Percentiles rank a stretch among this genome's conserved stretches.
These are phyloP conservation scores for Leccinum disarticulatum DNA, from an alignment of 768 basidiomycete genomes.

Conservation along the genomic window DNA sequence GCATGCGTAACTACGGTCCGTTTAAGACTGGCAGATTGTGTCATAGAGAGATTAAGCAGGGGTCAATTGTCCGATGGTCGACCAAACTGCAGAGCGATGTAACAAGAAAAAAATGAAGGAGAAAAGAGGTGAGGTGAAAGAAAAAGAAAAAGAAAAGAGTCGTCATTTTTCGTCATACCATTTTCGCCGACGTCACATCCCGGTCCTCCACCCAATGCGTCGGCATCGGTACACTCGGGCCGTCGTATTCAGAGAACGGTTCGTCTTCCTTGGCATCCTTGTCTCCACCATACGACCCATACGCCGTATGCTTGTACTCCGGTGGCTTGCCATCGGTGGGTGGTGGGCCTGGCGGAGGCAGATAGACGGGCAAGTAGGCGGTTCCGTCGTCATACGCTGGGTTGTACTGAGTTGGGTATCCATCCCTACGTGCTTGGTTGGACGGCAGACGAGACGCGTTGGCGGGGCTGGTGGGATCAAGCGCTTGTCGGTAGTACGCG, in stretches of 20 bases:
- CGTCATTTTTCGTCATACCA: neutral
- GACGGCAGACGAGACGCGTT: slow-evolving; percentile 49
- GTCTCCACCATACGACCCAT: slow-evolving; percentile 26
- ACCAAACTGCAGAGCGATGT: neutral
- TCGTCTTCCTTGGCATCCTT: slow-evolving; percentile 43
- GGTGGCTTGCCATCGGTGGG: slow-evolving; percentile 49
- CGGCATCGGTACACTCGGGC: slow-evolving; percentile 33
- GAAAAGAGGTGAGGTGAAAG: too few species aligned
- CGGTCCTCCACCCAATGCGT: slow-evolving; percentile 41
- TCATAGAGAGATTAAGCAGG: neutral
- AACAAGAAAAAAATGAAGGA: neutral
- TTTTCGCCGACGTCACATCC: slow-evolving; percentile 35
- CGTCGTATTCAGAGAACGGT: slow-evolving; percentile 56
- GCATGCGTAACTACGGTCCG: neutral
- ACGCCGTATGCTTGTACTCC: slow-evolving; percentile 43
- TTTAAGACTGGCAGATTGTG: neutral
- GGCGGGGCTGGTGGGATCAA: slow-evolving; percentile 61
- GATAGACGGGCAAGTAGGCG: slow-evolving; percentile 37
- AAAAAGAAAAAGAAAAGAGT: neutral
- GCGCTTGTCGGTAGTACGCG: slow-evolving; percentile 71
- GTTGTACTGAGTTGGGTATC: slow-evolving; percentile 54
- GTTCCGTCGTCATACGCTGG: slow-evolving; percentile 47
- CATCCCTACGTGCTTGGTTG: slow-evolving; percentile 37
- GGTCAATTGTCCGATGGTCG: neutral
- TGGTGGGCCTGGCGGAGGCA: slow-evolving; percentile 53